phyloP scores from a whole-genome alignment of 352 stramenopile genomes.

The Pythium utonaiense region DNA sequence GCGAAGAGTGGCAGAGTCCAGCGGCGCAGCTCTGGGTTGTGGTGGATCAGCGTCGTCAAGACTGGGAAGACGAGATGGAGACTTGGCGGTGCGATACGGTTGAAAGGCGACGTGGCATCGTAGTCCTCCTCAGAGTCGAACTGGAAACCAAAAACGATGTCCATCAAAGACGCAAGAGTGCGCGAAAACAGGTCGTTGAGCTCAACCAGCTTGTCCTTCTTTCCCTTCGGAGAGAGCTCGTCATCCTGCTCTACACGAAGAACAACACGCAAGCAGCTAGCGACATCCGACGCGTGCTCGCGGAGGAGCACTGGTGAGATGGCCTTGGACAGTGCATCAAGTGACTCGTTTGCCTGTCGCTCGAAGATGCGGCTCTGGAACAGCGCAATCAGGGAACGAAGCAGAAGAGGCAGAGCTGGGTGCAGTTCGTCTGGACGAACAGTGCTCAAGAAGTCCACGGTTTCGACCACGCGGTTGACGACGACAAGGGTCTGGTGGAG shows the following conservation, averaged over 20 bases:
- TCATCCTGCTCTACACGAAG: conserved; percentile 37
- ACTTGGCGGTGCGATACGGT: conserved; percentile 66
- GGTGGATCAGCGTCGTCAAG: conserved; percentile 47
- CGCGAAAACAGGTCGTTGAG: conserved; percentile 57
- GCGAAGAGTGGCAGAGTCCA: conserved; percentile 76
- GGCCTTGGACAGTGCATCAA: conserved; percentile 49
- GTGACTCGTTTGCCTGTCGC: conserved; percentile 27
- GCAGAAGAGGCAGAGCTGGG: conserved; percentile 60
- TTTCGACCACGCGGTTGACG: conserved; percentile 52
- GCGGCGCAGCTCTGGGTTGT: conserved; percentile 48
- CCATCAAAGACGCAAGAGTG: conserved; percentile 58
- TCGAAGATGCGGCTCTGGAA: conserved; percentile 63
- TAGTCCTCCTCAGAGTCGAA: conserved; percentile 79
- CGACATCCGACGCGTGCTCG: conserved; percentile 60
- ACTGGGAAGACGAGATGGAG: conserved; percentile 80
- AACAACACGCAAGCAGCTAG: conserved; percentile 51
- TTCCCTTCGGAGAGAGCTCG: conserved; percentile 30
- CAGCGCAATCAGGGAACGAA: conserved; percentile 45
- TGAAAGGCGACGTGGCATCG: conserved; percentile 56
- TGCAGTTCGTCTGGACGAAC: conserved; percentile 68
- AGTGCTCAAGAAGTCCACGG: conserved; percentile 53
- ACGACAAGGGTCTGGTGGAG: conserved; percentile 41
- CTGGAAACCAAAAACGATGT: conserved; percentile 80
- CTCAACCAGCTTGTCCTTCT: conserved; percentile 31
- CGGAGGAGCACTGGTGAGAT: conserved; percentile 68